A percentile compares a stretch with the other conserved stretches of the same genome.
Conservation (phyloP, 352 stramenopile species). For the Aphanomyces euteiches region DNA sequence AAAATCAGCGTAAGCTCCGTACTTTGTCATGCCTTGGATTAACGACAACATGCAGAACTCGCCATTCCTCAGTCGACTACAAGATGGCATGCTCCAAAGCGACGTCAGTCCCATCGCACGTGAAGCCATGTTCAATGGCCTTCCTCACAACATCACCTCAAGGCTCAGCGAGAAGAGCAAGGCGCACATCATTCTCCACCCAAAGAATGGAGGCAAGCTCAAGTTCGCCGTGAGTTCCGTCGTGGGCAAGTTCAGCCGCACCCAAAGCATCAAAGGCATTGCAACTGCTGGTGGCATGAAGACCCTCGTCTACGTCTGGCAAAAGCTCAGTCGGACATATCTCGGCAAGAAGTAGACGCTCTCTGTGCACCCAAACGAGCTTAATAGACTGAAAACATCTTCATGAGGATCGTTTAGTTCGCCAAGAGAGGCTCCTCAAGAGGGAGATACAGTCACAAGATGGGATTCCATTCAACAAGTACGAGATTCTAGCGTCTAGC, state of each 20-base stretch:
- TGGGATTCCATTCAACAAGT: too few relatives aligned
- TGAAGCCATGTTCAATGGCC: conserved; percentile 19
- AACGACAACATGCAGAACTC: conserved; percentile 42
- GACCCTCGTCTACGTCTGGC: conserved; percentile 68
- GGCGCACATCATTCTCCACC: conserved; percentile 32
- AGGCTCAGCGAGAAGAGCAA: conserved; percentile 13
- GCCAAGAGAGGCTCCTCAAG: too few relatives aligned
- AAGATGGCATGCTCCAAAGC: conserved; percentile 8
- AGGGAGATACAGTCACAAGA: too few relatives aligned
- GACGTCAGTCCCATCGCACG: conserved; percentile 11
- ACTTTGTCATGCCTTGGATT: conserved; percentile 17
- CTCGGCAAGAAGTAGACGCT: conserved; percentile 33
- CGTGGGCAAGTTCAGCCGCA: conserved; percentile 78
- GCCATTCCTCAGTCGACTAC: conserved; percentile 44
- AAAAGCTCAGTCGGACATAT: conserved; percentile 86
- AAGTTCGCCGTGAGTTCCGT: conserved; percentile 60
- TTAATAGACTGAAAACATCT: too few relatives aligned
- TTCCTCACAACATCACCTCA: conserved; percentile 25
- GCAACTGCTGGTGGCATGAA: conserved; percentile 78
- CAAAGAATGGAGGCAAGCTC: conserved; percentile 49
- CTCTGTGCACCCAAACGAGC: too few relatives aligned
- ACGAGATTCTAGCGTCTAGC: neutral
- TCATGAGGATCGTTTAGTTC: too few relatives aligned
- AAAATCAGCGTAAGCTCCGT: conserved; percentile 57
- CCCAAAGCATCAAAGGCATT: conserved; percentile 87